Conservation (phyloP, 2,329 filamentous ascomycete species). For the Trichoderma guizhouense region DNA sequence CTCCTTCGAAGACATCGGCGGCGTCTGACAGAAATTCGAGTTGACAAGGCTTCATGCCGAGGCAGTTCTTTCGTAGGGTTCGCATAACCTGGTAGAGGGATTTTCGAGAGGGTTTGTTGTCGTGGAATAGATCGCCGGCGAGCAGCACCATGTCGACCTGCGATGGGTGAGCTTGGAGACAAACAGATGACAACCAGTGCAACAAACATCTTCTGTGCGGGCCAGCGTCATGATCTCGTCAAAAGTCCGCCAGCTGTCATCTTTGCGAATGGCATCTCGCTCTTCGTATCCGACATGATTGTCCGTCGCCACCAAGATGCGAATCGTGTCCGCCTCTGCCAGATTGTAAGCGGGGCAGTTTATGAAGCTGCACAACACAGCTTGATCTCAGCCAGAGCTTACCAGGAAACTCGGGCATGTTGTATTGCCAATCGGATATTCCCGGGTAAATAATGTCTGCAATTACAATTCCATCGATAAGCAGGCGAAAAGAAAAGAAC, state of each 20-base stretch:
- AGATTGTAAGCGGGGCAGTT: constrained; percentile 14
- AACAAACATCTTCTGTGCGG: constrained; percentile 68
- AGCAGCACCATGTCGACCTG: constrained; percentile 94
- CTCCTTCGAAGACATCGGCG: constrained; percentile 82
- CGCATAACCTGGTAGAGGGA: constrained; percentile 98
- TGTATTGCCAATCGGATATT: constrained; percentile 15
- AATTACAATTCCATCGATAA: not conserved
- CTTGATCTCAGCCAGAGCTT: not conserved
- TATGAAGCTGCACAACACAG: not conserved
- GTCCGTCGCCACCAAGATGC: constrained; percentile 89
- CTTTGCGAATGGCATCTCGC: constrained; percentile 86
- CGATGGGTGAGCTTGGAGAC: not conserved
- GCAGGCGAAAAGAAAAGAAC: not conserved
- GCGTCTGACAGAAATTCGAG: constrained; percentile 93
- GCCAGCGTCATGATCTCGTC: constrained; percentile 92
- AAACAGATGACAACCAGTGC: not conserved
- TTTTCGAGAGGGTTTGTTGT: constrained; percentile 95
- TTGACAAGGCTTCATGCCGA: constrained; percentile 93
- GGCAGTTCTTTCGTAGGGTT: constrained; percentile 85
- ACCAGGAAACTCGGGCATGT: constrained; percentile 33
- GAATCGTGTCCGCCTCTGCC: constrained; percentile 74
- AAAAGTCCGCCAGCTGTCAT: constrained; percentile 96
- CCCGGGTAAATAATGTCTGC: not conserved
- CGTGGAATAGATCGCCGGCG: constrained; percentile 92
- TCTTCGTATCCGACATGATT: constrained; percentile 98